Evolutionary conservation across 768 basidiomycete genomes (phyloP).

Genomic region (Boletus insuetus): DNA sequence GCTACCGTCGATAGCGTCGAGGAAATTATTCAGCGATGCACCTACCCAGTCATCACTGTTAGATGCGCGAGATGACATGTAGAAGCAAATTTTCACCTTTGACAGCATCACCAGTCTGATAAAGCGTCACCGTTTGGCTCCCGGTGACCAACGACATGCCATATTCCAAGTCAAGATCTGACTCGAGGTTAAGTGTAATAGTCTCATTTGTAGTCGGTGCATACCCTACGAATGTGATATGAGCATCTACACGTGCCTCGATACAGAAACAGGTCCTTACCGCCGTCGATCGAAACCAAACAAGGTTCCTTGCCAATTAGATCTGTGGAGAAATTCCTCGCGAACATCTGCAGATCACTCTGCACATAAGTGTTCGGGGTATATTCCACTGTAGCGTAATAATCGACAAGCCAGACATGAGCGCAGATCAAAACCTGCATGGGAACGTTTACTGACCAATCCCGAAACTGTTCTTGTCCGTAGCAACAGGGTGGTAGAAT

Average conservation of each 20-base stretch:
- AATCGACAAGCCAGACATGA: background rate
- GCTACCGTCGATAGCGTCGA: slow-evolving; percentile 37
- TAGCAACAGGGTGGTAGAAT: slow-evolving; percentile 24
- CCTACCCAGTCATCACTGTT: slow-evolving; percentile 10
- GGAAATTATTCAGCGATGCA: slow-evolving; percentile 37
- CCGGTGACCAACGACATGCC: slow-evolving; percentile 32
- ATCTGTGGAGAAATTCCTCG: slow-evolving; percentile 16
- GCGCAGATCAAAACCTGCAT: background rate
- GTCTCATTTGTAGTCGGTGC: slow-evolving; percentile 19
- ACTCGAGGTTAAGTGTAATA: slow-evolving; percentile 21
- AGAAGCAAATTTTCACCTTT: slow-evolving; percentile 13
- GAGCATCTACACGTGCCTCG: background rate
- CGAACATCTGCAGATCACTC: slow-evolving; percentile 34
- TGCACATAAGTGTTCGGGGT: slow-evolving; percentile 31
- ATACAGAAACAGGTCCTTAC: slow-evolving; percentile 13
- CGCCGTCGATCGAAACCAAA: slow-evolving; percentile 36
- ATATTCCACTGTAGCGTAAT: slow-evolving; percentile 29
- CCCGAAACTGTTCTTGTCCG: slow-evolving; percentile 32
- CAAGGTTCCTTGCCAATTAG: slow-evolving; percentile 26
- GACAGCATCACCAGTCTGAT: slow-evolving; percentile 31
- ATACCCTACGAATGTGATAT: slow-evolving; percentile 17
- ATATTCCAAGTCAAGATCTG: slow-evolving; percentile 33
- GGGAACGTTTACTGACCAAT: slow-evolving; percentile 20
- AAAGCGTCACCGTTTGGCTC: slow-evolving; percentile 29
- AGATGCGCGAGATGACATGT: background rate